Evolutionary conservation across 805 yeast species (phyloP), one percentile per base, ranked within the genome.

Genomic region (Dipodascus albidus): DNA sequence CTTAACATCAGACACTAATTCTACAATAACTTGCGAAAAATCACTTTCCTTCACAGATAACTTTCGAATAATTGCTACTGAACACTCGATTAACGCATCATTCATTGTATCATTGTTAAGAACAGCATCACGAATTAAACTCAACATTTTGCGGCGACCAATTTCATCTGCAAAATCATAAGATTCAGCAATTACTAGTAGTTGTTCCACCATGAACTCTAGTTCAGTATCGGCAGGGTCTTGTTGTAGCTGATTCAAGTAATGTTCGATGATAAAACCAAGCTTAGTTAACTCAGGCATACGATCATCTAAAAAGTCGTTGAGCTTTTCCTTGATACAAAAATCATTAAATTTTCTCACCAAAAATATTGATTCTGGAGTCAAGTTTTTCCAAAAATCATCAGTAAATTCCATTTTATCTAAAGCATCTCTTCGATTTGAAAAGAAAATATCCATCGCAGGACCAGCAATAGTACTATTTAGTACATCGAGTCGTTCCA

Each of bases 121-220:
- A 54, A 67, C 50, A 1, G 67, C 60, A n/a, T 57, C 53, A 19
- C 87, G 74, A 2, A 82, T 67, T 1, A 79, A 74, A 27, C 73
- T 75, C 42, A 85, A 69, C 79, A 88, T 80, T 48, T 81, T 80
- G 65, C 96, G 77, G 63, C 96, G 78, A 20, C 97, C 96, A 49
- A 85, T 78, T 66, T 90, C 96, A 70, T 93, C 97, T 60, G 88
- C 83, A 62, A 80, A 88, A 65, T 93, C 98, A 63, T 84, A 85
- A 41, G 79, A 78, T 24, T 77, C 76, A 0, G 90, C 83, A 23
- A 87, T 77, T 8, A 71, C 67, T 41, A 91, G 64, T 20, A 91
- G 66, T 66, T 93, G 96, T 54, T 81, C 80, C 47, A 89, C 75
- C 49, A 89, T 79, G 63, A 82, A 89, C 57, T 85, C 90, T 24